Evolutionary conservation across 352 stramenopile genomes (phyloP), one percentile per base, ranked within the genome.

Genomic region (Globisporangium spiculum): DNA sequence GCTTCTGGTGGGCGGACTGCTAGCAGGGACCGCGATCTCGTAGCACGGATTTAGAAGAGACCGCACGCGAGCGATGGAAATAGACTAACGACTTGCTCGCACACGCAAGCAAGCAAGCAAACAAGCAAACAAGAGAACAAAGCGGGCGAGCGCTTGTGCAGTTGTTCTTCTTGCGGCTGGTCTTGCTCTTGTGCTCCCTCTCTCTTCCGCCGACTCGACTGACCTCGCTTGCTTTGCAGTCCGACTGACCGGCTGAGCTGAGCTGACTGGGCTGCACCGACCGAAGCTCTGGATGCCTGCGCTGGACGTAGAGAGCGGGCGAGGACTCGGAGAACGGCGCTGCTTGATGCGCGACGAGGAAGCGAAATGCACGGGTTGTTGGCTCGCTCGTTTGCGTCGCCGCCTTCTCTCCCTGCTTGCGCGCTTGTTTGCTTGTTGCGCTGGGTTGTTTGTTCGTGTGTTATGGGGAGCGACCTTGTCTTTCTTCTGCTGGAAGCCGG

Each of bases 271-370:
- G 3, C 36, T 44, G 36, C 18, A 50, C 14, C 16, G 55, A 46
- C 55, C 34, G 54, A 32, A 1, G 32, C 1, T 38, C 36, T 24
- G 24, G 32, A 1, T 36, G 27, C 4, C 54, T 60, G 26, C 26
- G 55, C 55, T 44, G 55, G 55, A 61, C 55, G 55, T 46, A 46
- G 30, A 38, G 54, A 41, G 54, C 26, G 18, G 38, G 53, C 53
- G 24, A 38, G n/a, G 32, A 57, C 22, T 22, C n/a, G 8, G 24
- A 58, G 53, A 32, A 14, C 24, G 24, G 24, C 22, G 53, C 53
- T 58, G 53, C 16, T 61, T 36, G 55, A 61, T 22, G 55, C 55
- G 16, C 55, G 9, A 64, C 59, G 38, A 36, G 38, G 24, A 64
- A 52, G 44, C 59, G 59, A 41, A 52, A 34, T 55, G 59, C 59